Evolutionary conservation across 2,329 filamentous ascomycete genomes (phyloP).

Genomic region (Trichoderma sp.): DNA sequence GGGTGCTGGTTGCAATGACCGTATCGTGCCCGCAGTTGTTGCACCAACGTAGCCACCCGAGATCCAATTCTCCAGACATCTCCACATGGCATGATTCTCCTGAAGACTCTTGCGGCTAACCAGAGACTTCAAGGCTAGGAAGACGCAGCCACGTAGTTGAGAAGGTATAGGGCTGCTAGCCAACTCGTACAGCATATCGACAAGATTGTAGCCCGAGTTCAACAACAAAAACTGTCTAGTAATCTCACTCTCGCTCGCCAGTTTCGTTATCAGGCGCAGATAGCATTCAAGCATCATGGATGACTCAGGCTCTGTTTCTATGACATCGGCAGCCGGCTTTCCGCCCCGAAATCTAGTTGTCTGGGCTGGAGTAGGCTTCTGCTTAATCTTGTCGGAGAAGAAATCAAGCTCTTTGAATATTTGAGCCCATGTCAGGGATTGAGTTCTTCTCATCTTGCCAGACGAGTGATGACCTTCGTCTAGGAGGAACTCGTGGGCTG

Average conservation of each 20-base stretch:
- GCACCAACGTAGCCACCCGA: conserved; percentile 54
- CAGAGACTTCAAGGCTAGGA: conserved; percentile 72
- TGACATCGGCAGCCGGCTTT: conserved; percentile 62
- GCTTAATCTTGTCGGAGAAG: conserved; percentile 75
- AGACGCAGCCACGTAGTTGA: conserved; percentile 78
- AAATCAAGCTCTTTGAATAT: conserved; percentile 88
- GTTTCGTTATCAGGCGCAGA: conserved; percentile 78
- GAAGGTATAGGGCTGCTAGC: conserved; percentile 74
- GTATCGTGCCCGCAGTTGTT: conserved; percentile 32
- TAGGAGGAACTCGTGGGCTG: conserved; percentile 83
- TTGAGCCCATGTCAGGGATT: conserved; percentile 87
- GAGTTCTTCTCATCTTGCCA: conserved; percentile 75
- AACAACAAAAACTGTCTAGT: conserved; percentile 74
- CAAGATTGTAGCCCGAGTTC: conserved; percentile 62
- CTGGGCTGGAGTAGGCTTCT: conserved; percentile 56
- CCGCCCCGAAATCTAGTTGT: conserved; percentile 50
- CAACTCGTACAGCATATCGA: conserved; percentile 73
- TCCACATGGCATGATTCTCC: conserved; percentile 75
- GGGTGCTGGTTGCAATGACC: conserved; percentile 33
- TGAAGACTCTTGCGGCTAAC: conserved; percentile 69
- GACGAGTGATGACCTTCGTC: conserved; percentile 76
- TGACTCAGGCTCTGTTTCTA: conserved; percentile 84
- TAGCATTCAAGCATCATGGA: conserved; percentile 97
- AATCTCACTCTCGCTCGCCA: conserved; percentile 69
- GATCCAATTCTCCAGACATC: conserved; percentile 75